Percentiles rank a stretch among this genome's conserved stretches.
These are phyloP conservation scores for Polysphondylium violaceum DNA, from an alignment of 78 protist species.

Conservation along the genomic window DNA sequence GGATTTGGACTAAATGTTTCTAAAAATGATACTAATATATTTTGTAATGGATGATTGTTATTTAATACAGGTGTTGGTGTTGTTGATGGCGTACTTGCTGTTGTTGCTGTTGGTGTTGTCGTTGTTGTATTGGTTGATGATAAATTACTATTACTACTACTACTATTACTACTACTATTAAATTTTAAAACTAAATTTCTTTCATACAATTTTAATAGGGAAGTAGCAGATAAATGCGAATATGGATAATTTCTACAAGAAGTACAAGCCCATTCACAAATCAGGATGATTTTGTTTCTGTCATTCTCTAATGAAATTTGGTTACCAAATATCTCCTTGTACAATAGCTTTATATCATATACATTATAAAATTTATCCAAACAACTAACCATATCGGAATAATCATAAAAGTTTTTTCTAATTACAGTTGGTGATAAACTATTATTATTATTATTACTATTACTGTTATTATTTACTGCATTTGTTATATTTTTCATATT, in stretches of 20 bases:
- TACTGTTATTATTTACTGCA: slow-evolving; percentile 1
- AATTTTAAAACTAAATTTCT: slow-evolving; percentile 16
- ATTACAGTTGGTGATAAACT: too few species aligned
- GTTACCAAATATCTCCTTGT: slow-evolving; percentile 50
- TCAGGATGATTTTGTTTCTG: slow-evolving; percentile 28
- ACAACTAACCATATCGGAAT: slow-evolving; percentile 42
- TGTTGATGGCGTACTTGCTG: not conserved
- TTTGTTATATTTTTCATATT: not conserved
- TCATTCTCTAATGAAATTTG: slow-evolving; percentile 63
- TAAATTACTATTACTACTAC: not conserved
- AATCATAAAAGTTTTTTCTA: not conserved
- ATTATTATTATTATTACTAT: slow-evolving; percentile 11
- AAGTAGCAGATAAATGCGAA: slow-evolving; percentile 30
- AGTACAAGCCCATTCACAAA: slow-evolving; percentile 76
- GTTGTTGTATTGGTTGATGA: not conserved
- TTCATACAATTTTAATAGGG: slow-evolving; percentile 42
- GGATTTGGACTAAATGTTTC: slow-evolving; percentile 24
- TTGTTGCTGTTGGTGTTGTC: too few species aligned
- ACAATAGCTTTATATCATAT: slow-evolving; percentile 20
- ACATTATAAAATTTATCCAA: slow-evolving; percentile 34
- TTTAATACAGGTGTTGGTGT: not conserved
- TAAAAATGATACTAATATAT: slow-evolving; percentile 53
- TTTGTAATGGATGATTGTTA: slow-evolving; percentile 55
- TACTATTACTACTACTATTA: not conserved
- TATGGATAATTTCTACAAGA: slow-evolving; percentile 45